Evolutionary conservation across 768 basidiomycete species (phyloP).

Genomic region (Boletus subparvulus): DNA sequence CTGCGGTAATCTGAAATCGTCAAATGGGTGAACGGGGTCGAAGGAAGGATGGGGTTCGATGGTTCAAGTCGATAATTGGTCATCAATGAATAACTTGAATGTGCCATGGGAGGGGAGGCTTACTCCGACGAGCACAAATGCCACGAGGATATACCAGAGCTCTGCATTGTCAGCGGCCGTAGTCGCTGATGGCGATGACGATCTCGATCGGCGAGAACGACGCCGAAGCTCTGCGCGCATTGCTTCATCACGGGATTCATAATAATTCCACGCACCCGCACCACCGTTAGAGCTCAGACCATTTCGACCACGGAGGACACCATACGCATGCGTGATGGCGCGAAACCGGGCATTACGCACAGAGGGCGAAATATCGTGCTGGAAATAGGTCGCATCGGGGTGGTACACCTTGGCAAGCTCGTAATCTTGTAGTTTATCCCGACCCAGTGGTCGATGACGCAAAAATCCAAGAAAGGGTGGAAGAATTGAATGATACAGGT

Average conservation of each 20-base stretch:
- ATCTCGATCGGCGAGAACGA: conserved; percentile 33
- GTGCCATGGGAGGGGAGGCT: neutral
- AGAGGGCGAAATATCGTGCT: conserved; percentile 39
- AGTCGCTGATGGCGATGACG: conserved; percentile 27
- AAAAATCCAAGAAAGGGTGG: neutral
- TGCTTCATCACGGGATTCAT: conserved; percentile 34
- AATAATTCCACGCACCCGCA: neutral
- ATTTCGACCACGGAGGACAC: conserved; percentile 31
- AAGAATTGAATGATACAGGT: neutral
- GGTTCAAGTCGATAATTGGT: neutral
- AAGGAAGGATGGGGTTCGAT: neutral
- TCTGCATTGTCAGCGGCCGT: neutral
- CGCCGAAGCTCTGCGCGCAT: conserved; percentile 53
- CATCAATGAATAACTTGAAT: neutral
- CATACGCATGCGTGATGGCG: conserved; percentile 63
- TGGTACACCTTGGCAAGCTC: conserved; percentile 73
- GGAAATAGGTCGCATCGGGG: conserved; percentile 55
- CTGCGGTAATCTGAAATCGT: conserved; percentile 4
- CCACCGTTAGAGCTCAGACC: neutral
- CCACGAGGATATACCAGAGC: conserved; percentile 13
- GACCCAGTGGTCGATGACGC: neutral
- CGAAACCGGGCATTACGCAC: conserved; percentile 63
- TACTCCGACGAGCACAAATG: conserved; percentile 15
- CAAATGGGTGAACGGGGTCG: neutral
- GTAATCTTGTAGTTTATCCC: conserved; percentile 49